A percentile compares a stretch with the other conserved stretches of the same genome.
Evolutionary conservation across 2,329 filamentous ascomycete genomes (phyloP).

Genomic region (Helminthosporium solani): DNA sequence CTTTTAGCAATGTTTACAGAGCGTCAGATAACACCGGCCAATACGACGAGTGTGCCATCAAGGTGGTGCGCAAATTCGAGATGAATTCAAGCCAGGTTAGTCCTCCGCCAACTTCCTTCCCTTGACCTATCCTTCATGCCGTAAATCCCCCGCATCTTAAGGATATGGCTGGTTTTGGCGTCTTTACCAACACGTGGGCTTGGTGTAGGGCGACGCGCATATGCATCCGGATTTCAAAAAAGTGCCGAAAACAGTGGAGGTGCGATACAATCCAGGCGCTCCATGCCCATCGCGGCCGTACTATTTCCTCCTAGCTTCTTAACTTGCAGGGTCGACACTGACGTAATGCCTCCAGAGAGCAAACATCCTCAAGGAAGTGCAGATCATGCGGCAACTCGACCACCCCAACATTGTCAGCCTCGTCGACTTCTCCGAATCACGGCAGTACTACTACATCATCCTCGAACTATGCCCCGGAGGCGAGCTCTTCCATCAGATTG

Average conservation of each 20-base stretch:
- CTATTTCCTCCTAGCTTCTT: constrained; percentile 16
- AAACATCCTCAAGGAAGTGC: constrained; percentile 97
- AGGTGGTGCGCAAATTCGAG: constrained; percentile 97
- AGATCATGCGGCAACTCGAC: constrained; percentile 96
- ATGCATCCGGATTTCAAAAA: constrained; percentile 95
- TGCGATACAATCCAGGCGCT: constrained; percentile 56
- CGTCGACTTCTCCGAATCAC: constrained; percentile 88
- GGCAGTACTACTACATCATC: constrained; percentile 96
- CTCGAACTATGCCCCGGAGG: constrained; percentile 93
- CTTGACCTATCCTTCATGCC: constrained; percentile 20
- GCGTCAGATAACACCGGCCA: constrained; percentile 74
- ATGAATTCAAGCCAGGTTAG: constrained; percentile 99
- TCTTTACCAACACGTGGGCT: constrained; percentile 50
- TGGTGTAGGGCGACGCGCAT: constrained; percentile 79
- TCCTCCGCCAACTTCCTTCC: constrained; percentile 40
- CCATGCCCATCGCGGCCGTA: constrained; percentile 34
- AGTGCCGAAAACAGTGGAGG: constrained; percentile 89
- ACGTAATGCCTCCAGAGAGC: constrained; percentile 67
- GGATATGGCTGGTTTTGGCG: constrained; percentile 16
- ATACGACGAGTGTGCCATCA: constrained; percentile 86
- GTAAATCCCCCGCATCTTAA: constrained; percentile 28
- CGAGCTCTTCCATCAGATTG: constrained; percentile 97
- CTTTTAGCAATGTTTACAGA: constrained; percentile 97
- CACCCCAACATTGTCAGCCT: constrained; percentile 96
- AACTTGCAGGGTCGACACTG: constrained; percentile 39